Base-by-base conservation (phyloP, 805 yeast genomes). In the Candida coquimbonensis region DNA sequence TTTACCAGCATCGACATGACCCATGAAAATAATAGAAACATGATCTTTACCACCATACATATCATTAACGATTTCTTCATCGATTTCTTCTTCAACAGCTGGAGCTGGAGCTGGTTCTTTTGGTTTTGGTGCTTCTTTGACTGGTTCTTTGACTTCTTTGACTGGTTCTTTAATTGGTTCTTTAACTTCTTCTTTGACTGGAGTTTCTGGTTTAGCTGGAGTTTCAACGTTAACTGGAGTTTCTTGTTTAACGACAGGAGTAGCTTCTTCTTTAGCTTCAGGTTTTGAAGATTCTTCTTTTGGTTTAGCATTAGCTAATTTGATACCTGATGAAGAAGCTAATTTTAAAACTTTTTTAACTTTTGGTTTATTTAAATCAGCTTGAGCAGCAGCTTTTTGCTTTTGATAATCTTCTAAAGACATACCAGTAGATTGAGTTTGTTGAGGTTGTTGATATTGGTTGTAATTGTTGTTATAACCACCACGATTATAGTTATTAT, bases 1-100 rank as follows among this genome's bases (percentile, higher is more conserved):
- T 69, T 93, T 93, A 65, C 99, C 99, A 33, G 99, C 99, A 76
- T 93, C 99, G 55, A 93, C 99, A 64, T 93, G 99, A 58, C 99
- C 99, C 98, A 93, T 93, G 70, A 93, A 93, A 56, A 93, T 88
- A 57, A 93, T 84, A 17, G 97, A 90, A 64, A 93, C 78, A 70
- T 93, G 99, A 65, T 91, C 99, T 68, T 93, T 93, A 61, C 96
- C 96, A 53, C 96, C 97, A 62, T 87, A 93, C 86, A 93, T 70
- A 60, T 95, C 99, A 48, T 78, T 82, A 53, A 93, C 88, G 53
- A 90, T 78, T 56, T 83, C 93, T 60, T 86, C 86, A 64, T 91
- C 96, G 47, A 90, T 74, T 59, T 77, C 79, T 35, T 85, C 91
- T 62, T 85, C 95, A 14, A 55, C 50, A 11, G 64, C 40, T 37